Conservation (phyloP, 2,329 filamentous ascomycete species). For the Nigrograna mackinnonii region DNA sequence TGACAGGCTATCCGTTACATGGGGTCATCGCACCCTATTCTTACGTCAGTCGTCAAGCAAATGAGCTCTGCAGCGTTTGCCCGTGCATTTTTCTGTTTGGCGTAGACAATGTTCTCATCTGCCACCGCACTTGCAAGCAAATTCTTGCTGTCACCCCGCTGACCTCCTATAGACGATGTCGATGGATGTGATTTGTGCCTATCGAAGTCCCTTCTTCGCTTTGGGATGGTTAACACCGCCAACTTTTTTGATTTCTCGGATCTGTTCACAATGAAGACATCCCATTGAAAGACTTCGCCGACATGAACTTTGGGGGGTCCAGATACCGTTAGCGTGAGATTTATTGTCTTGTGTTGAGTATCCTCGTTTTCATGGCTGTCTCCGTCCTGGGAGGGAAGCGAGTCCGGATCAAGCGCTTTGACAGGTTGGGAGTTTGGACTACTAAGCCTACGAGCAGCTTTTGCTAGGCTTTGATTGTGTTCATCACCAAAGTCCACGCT, state of each 20-base stretch:
- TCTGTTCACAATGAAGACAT: conserved; percentile 76
- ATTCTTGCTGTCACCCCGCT: conserved; percentile 36
- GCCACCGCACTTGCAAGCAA: conserved; percentile 66
- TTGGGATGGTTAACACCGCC: conserved; percentile 69
- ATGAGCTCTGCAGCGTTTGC: conserved; percentile 69
- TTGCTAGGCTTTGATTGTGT: conserved; percentile 44
- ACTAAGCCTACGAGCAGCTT: conserved; percentile 32
- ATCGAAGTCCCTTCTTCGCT: conserved; percentile 57
- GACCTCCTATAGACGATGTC: conserved; percentile 44
- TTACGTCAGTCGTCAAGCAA: conserved; percentile 75
- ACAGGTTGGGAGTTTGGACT: conserved; percentile 21
- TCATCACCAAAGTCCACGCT: conserved; percentile 66
- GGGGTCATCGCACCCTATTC: conserved; percentile 62
- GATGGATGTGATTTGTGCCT: conserved; percentile 47
- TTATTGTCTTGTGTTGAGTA: conserved; percentile 55
- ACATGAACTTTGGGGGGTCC: conserved; percentile 63
- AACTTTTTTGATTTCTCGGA: conserved; percentile 67
- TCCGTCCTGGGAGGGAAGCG: conserved; percentile 26
- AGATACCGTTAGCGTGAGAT: conserved; percentile 75
- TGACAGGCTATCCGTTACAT: neutral
- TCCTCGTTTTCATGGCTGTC: conserved; percentile 19
- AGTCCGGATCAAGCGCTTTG: conserved; percentile 29
- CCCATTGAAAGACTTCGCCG: conserved; percentile 72
- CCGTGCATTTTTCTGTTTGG: conserved; percentile 68
- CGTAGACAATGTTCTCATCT: conserved; percentile 73